Percentiles rank a stretch among this genome's conserved stretches.
These are phyloP conservation scores for Anthracocystis panici-leucophaei DNA, from an alignment of 1,284 basidiomycete genomes.

Conservation along the genomic window DNA sequence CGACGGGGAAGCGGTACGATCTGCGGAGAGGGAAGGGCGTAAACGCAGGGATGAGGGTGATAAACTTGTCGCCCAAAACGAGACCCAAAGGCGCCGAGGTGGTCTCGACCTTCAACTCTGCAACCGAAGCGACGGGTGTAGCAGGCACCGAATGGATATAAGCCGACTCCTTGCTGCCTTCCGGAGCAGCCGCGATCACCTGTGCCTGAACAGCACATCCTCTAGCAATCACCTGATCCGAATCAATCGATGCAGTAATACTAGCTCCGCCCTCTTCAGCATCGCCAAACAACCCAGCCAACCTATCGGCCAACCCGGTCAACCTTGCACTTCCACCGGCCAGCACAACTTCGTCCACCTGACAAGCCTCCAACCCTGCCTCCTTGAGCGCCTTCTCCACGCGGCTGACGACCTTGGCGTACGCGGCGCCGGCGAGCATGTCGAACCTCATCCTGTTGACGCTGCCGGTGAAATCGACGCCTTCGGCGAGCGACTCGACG, in stretches of 20 bases:
- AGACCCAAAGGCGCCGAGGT: conserved; percentile 78
- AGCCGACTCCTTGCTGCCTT: conserved; percentile 51
- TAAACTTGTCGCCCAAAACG: conserved; percentile 76
- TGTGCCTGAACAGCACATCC: conserved; percentile 88
- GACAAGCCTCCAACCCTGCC: conserved; percentile 79
- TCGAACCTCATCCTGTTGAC: conserved; percentile 96
- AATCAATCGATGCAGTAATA: conserved; percentile 78
- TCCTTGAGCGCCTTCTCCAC: conserved; percentile 77
- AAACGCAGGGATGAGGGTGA: conserved; percentile 67
- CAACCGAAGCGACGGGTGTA: conserved; percentile 70
- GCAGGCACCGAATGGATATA: conserved; percentile 53
- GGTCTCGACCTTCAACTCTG: conserved; percentile 48
- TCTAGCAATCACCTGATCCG: conserved; percentile 87
- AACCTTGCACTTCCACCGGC: conserved; percentile 88
- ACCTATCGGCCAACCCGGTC: conserved; percentile 83
- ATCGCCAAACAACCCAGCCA: conserved; percentile 80
- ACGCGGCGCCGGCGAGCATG: conserved; percentile 82
- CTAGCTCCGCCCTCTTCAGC: conserved; percentile 74
- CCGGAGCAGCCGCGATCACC: conserved; percentile 60
- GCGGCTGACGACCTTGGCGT: conserved; percentile 77
- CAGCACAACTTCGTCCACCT: conserved; percentile 85
- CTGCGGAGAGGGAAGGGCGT: conserved; percentile 81
- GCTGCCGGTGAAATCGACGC: conserved; percentile 89
- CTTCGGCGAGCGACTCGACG: conserved; percentile 94
- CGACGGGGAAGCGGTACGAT: conserved; percentile 74